Base-by-base conservation (phyloP, 495 filamentous ascomycete species). In the Penicillium riverlandense region DNA sequence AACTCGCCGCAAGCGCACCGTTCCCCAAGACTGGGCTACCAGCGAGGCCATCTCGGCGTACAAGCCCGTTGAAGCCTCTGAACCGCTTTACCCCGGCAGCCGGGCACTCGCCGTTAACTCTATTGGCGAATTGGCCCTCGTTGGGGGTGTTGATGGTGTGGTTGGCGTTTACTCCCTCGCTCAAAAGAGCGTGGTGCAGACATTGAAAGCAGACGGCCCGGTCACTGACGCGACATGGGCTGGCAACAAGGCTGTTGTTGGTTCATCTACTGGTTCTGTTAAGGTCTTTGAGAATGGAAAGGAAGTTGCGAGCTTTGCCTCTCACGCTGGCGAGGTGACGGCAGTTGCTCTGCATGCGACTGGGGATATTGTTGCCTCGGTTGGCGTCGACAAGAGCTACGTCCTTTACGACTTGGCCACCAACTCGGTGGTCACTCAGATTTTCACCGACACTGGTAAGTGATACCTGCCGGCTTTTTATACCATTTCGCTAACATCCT, bases 311-410 rank as follows among this genome's bases (percentile, higher is more conserved):
- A 75, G 73, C 39, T 84, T 95, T 53, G 66, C 69, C 22, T 77
- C 83, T 2, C 92, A 98, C 57, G 86, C 88, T 44, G 94, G 92
- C 10, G 75, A 82, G 29, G 85, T 80, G 2, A 88, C 81, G 6
- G 85, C 79, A 4, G 62, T 97, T 33, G 78, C 88, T 13, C 59
- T 92, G 4, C 94, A 98, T 62, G 86, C 92, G 2, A 84, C 85
- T 61, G 86, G 82, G 29, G 81, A 88, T 14, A 82, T 98, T 47
- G 68, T 96, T 14, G 90, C 85, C 8, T 96, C 90, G 0, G 82
- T 90, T 28, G 92, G 92, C 39, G 77, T 79, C 4, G 92, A 98
- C 61, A 96, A 96, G 75, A 92, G 86, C 66, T 92, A 89, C 55
- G 80, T 92, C 4, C 78, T 96, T 52, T 96, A 96, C 59, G 90